Percentiles rank a stretch among this genome's conserved stretches.
These are phyloP conservation scores for Xylaria sp. DNA, from an alignment of 2,329 filamentous ascomycete species.

Conservation along the genomic window DNA sequence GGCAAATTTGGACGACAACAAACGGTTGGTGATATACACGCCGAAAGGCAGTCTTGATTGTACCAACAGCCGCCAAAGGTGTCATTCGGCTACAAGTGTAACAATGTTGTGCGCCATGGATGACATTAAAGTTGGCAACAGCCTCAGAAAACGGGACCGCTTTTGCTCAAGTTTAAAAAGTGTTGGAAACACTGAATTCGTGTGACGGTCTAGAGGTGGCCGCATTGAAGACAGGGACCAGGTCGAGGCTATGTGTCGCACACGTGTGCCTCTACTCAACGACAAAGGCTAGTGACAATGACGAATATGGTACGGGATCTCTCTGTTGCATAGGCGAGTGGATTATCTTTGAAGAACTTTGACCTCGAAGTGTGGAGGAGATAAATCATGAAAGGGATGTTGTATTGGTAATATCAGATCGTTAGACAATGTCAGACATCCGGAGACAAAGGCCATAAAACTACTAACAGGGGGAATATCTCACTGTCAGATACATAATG, in stretches of 20 bases:
- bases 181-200: background rate
- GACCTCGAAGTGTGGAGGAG: constrained; percentile 3
- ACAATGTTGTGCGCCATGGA: constrained; percentile 20
- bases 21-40: constrained; percentile 15
- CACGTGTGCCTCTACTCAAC: background rate
- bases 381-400: background rate
- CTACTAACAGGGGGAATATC: constrained; percentile 3
- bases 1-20: constrained; percentile 5
- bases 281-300: background rate
- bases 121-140: constrained; percentile 7
- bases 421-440: constrained; percentile 5
- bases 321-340: background rate
- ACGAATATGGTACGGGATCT: constrained; percentile 7
- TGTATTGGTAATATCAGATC: background rate
- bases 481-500: constrained; percentile 18
- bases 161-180: background rate
- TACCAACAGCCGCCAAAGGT: constrained; percentile 15
- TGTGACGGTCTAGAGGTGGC: constrained; percentile 10
- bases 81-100: constrained; percentile 20
- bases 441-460: constrained; percentile 2
- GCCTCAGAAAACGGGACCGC: constrained; percentile 6
- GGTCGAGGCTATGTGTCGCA: constrained; percentile 1
- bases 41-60: constrained; percentile 7
- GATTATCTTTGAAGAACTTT: background rate
- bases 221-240: constrained; percentile 13